phyloP scores from a whole-genome alignment of 2,329 filamentous ascomycete species.

The Capronia coronata region DNA sequence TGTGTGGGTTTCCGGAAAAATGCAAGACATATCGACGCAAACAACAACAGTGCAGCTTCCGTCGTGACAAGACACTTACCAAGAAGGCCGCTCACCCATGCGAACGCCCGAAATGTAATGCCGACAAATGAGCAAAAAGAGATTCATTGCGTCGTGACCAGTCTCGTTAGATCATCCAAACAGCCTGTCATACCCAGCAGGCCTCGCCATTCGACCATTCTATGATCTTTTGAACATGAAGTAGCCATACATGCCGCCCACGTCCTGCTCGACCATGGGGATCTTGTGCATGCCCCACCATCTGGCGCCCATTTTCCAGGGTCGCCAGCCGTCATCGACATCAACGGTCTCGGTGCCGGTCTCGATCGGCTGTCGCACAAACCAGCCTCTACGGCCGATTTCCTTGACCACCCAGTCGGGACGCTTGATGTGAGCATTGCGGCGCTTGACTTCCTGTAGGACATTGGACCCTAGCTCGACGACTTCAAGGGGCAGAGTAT shows the following conservation, averaged over 20 bases:
- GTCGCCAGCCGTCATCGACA: slow-evolving; percentile 52
- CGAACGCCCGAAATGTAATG: too few relatives aligned
- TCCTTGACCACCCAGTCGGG: slow-evolving; percentile 67
- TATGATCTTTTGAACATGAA: slow-evolving; percentile 51
- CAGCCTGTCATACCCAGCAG: too few relatives aligned
- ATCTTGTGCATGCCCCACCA: slow-evolving; percentile 77
- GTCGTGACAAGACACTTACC: too few relatives aligned
- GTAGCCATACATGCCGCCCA: slow-evolving; percentile 54
- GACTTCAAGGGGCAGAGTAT: slow-evolving; percentile 65
- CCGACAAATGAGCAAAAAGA: too few relatives aligned
- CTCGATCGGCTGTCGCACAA: slow-evolving; percentile 41
- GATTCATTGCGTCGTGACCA: too few relatives aligned
- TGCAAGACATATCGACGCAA: too few relatives aligned
- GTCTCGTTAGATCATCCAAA: too few relatives aligned
- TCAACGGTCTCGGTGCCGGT: slow-evolving; percentile 13
- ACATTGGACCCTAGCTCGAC: slow-evolving; percentile 67
- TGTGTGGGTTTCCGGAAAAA: too few relatives aligned
- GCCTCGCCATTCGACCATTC: not conserved
- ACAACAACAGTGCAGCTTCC: too few relatives aligned
- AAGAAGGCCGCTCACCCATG: too few relatives aligned
- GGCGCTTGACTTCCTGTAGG: slow-evolving; percentile 57
- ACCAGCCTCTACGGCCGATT: slow-evolving; percentile 63
- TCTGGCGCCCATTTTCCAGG: slow-evolving; percentile 78
- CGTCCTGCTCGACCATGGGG: slow-evolving; percentile 50
- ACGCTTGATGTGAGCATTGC: slow-evolving; percentile 44